Percentiles rank a stretch among this genome's conserved stretches.
These are phyloP conservation scores for Houttuynia cordata DNA, from an alignment of 164 flowering plant species.

Conservation along the genomic window DNA sequence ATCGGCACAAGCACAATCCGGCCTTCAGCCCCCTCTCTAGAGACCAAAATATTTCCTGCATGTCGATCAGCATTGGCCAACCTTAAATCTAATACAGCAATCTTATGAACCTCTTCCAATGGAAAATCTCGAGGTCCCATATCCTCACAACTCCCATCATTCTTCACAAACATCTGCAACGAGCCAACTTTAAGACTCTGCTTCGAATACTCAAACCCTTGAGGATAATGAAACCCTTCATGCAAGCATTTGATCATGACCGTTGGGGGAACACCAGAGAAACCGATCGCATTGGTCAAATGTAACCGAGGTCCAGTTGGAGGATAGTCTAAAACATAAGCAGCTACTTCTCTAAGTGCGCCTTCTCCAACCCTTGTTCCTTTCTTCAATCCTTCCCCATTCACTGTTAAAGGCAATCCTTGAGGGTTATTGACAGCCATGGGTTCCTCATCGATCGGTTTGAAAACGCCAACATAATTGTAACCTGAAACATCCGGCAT, in stretches of 20 bases:
- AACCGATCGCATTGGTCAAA: slow-evolving; percentile 30
- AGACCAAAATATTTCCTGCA: slow-evolving; percentile 61
- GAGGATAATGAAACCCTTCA: slow-evolving; percentile 48
- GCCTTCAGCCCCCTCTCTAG: slow-evolving; percentile 34
- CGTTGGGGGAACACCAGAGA: slow-evolving; percentile 73
- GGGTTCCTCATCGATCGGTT: slow-evolving; percentile 82
- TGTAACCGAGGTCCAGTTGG: slow-evolving; percentile 28
- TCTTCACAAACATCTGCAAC: slow-evolving; percentile 61
- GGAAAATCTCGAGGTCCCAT: slow-evolving; percentile 67
- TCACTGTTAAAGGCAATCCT: slow-evolving; percentile 38
- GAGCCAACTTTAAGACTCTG: slow-evolving; percentile 54
- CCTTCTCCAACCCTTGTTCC: slow-evolving; percentile 82
- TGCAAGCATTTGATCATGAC: slow-evolving; percentile 52
- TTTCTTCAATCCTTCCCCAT: slow-evolving; percentile 67
- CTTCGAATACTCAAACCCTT: slow-evolving; percentile 20
- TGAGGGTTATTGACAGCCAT: slow-evolving; percentile 61
- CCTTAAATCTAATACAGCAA: slow-evolving; percentile 62
- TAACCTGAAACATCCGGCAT: slow-evolving; percentile 41
- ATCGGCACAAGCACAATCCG: slow-evolving; percentile 48
- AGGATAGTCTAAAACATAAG: slow-evolving; percentile 67
- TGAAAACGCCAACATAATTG: slow-evolving; percentile 42
- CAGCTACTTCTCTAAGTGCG: slow-evolving; percentile 70
- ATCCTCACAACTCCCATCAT: slow-evolving; percentile 68
- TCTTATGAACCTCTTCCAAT: slow-evolving; percentile 65
- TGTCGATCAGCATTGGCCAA: slow-evolving; percentile 78